These are phyloP conservation scores for Zizania palustris DNA, from an alignment of 202 grass and related monocot genomes.

Conservation along the genomic window DNA sequence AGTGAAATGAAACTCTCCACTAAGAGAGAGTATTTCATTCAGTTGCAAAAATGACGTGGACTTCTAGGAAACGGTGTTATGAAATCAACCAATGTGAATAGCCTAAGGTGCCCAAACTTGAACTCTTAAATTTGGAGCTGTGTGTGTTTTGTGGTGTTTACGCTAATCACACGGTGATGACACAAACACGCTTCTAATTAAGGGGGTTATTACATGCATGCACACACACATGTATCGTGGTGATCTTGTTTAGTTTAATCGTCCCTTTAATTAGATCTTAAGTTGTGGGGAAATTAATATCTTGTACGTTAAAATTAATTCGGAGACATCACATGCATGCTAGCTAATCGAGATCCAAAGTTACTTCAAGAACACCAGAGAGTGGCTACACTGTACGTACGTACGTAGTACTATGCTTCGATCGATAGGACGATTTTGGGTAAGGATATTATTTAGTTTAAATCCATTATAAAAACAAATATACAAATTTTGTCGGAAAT, in stretches of 20 bases:
- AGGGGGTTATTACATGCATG: slow-evolving; percentile 9
- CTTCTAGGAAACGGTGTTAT: too few relatives aligned
- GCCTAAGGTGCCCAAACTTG: neutral
- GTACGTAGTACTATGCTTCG: neutral
- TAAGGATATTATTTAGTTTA: too few relatives aligned
- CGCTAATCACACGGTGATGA: slow-evolving; percentile 2
- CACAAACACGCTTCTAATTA: neutral
- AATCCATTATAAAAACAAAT: too few relatives aligned
- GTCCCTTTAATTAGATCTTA: neutral
- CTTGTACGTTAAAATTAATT: neutral
- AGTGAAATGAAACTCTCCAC: too few relatives aligned
- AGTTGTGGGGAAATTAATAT: neutral
- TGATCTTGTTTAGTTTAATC: neutral
- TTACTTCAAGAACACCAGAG: neutral
- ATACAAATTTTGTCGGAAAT: too few relatives aligned
- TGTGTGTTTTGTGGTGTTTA: slow-evolving; percentile 29
- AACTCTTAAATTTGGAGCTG: neutral
- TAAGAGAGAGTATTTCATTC: too few relatives aligned
- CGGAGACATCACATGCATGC: slow-evolving; percentile 38
- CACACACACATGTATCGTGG: neutral
- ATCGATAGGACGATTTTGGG: neutral
- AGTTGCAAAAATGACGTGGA: too few relatives aligned
- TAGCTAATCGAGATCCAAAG: neutral
- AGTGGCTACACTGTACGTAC: neutral
- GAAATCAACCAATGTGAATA: too few relatives aligned